Conservation (phyloP, 2,329 filamentous ascomycete genomes). For the Fusarium piperis region DNA sequence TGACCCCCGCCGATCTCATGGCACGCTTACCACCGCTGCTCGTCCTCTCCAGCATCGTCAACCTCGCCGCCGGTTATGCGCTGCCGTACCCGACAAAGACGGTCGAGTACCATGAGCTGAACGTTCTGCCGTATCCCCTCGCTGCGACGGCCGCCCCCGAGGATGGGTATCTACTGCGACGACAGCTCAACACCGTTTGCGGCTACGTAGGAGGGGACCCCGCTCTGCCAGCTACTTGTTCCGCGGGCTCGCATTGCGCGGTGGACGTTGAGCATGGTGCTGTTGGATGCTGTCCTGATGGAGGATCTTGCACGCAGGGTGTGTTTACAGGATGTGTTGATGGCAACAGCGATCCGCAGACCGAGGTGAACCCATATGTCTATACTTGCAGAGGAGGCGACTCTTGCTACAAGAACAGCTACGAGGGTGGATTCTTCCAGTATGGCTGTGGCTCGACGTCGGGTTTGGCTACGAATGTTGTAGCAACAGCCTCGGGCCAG, state of each 20-base stretch:
- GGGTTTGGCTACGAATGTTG: slow-evolving; percentile 59
- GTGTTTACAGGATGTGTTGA: slow-evolving; percentile 69
- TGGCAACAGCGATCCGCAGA: slow-evolving; percentile 58
- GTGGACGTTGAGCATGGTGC: slow-evolving; percentile 59
- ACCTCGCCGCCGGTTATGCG: slow-evolving; percentile 48
- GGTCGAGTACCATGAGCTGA: slow-evolving; percentile 49
- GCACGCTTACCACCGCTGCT: slow-evolving; percentile 50
- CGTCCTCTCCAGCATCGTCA: slow-evolving; percentile 47
- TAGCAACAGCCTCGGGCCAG: slow-evolving; percentile 56
- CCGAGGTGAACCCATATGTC: slow-evolving; percentile 64
- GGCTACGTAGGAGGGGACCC: slow-evolving; percentile 65
- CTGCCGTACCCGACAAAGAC: slow-evolving; percentile 54
- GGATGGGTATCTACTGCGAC: slow-evolving; percentile 48
- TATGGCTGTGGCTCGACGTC: slow-evolving; percentile 65
- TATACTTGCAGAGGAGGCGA: slow-evolving; percentile 62
- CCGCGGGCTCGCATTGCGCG: slow-evolving; percentile 67
- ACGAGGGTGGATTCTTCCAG: slow-evolving; percentile 65
- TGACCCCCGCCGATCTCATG: slow-evolving; percentile 45
- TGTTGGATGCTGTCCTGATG: slow-evolving; percentile 67
- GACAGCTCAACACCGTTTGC: slow-evolving; percentile 64
- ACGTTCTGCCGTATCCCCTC: slow-evolving; percentile 53
- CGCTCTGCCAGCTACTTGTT: slow-evolving; percentile 65
- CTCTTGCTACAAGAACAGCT: slow-evolving; percentile 66
- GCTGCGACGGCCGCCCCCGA: slow-evolving; percentile 53
- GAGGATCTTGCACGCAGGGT: slow-evolving; percentile 60